Evolutionary conservation across 1,284 basidiomycete species (phyloP).

Genomic region (Pseudozyma thailandica): DNA sequence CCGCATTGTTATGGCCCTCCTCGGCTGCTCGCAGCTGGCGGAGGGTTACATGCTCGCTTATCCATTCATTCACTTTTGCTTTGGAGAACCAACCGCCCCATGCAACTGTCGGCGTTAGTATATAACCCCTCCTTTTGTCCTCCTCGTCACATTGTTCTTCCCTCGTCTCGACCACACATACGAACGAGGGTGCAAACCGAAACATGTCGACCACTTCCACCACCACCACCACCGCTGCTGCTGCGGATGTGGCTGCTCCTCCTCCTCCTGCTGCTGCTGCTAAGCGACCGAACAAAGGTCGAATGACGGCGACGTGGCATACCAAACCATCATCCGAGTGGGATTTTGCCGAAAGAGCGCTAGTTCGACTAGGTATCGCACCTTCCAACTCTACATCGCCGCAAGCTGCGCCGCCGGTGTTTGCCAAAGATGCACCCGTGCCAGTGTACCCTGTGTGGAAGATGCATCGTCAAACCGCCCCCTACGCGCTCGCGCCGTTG

Average conservation of each 20-base stretch:
- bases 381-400: background rate
- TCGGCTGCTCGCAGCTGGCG: too few species aligned
- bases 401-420: slow-evolving; percentile 15
- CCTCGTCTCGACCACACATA: slow-evolving; percentile 2
- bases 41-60: too few species aligned
- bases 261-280: background rate
- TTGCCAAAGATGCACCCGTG: slow-evolving; percentile 27
- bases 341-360: slow-evolving; percentile 9
- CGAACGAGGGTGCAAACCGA: background rate
- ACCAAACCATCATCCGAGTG: slow-evolving; percentile 9
- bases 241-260: slow-evolving; percentile 1
- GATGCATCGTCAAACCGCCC: slow-evolving; percentile 35
- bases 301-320: slow-evolving; percentile 34
- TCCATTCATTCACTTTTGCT: too few species aligned
- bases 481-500: slow-evolving; percentile 36
- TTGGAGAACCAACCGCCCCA: too few species aligned
- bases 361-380: slow-evolving; percentile 18
- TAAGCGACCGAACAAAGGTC: slow-evolving; percentile 8
- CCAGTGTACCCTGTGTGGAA: slow-evolving; percentile 45
- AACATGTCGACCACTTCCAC: slow-evolving; percentile 7
- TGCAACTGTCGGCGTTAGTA: too few species aligned
- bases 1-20: too few species aligned
- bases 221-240: background rate
- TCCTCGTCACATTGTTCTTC: too few species aligned
- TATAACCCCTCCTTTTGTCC: too few species aligned